Percentiles rank a stretch among this genome's conserved stretches.
phyloP scores from a whole-genome alignment of 2,329 filamentous ascomycete genomes.

The Monosporascus ibericus region DNA sequence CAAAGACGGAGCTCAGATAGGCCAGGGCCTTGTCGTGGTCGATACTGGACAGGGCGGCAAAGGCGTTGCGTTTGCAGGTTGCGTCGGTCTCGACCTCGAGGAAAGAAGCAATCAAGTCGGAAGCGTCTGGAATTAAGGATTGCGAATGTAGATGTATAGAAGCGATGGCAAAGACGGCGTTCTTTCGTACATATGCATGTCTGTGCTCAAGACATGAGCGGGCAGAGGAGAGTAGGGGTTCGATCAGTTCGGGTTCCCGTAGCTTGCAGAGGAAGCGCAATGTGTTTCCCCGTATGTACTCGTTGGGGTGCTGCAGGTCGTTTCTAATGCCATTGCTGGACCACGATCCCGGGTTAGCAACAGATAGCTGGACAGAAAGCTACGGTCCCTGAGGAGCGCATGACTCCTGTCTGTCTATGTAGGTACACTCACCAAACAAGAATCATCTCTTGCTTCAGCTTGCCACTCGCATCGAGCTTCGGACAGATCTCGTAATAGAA shows the following conservation, averaged over 20 bases:
- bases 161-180: slow-evolving; percentile 89
- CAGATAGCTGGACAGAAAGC: too few relatives aligned
- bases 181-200: slow-evolving; percentile 97
- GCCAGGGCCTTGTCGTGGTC: slow-evolving; percentile 88
- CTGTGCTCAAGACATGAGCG: slow-evolving; percentile 90
- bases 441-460: slow-evolving; percentile 99
- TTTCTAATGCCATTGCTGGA: slow-evolving; percentile 93
- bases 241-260: slow-evolving; percentile 89
- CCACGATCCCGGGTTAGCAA: slow-evolving; percentile 17
- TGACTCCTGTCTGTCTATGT: slow-evolving; percentile 3
- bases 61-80: slow-evolving; percentile 97
- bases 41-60: slow-evolving; percentile 83
- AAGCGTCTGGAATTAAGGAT: slow-evolving; percentile 86
- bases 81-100: slow-evolving; percentile 85
- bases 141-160: slow-evolving; percentile 91
- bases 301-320: slow-evolving; percentile 94
- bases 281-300: slow-evolving; percentile 98
- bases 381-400: slow-evolving; percentile 1
- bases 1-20: slow-evolving; percentile 84
- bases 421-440: slow-evolving; percentile 71
- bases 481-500: slow-evolving; percentile 99
- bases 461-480: slow-evolving; percentile 85
- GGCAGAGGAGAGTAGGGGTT: slow-evolving; percentile 88
- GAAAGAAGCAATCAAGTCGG: slow-evolving; percentile 86
- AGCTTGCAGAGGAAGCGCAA: slow-evolving; percentile 95